Conservation (phyloP, 2,329 filamentous ascomycete species). For the Exophiala aquamarina region DNA sequence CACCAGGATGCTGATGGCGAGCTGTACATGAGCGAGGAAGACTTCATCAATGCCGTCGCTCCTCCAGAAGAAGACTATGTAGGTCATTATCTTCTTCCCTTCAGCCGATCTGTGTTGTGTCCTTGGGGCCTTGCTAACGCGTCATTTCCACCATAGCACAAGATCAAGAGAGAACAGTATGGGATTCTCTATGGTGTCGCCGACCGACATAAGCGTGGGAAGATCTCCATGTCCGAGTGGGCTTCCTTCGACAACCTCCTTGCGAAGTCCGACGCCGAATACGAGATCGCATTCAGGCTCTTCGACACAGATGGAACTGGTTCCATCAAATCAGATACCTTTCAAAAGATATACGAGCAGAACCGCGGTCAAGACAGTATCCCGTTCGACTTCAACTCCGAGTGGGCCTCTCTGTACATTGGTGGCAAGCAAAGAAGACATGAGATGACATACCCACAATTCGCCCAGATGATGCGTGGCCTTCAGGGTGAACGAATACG, state of each 20-base stretch:
- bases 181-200: slow-evolving; percentile 89
- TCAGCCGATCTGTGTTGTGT: neutral
- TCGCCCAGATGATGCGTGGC: slow-evolving; percentile 95
- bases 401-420: slow-evolving; percentile 94
- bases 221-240: slow-evolving; percentile 82
- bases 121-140: neutral
- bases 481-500: slow-evolving; percentile 93
- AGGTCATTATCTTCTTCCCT: slow-evolving; percentile 44
- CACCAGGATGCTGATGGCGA: slow-evolving; percentile 75
- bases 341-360: slow-evolving; percentile 79
- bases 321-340: slow-evolving; percentile 83
- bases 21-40: slow-evolving; percentile 74
- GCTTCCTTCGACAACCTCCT: slow-evolving; percentile 91
- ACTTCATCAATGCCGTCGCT: slow-evolving; percentile 89
- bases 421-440: slow-evolving; percentile 85
- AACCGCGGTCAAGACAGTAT: slow-evolving; percentile 85
- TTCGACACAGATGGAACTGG: slow-evolving; percentile 87
- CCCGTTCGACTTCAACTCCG: slow-evolving; percentile 94
- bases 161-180: slow-evolving; percentile 96
- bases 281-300: slow-evolving; percentile 95
- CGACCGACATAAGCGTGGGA: slow-evolving; percentile 72
- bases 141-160: slow-evolving; percentile 64
- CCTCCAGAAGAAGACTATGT: slow-evolving; percentile 89
- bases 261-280: slow-evolving; percentile 92
- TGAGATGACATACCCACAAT: slow-evolving; percentile 91